These are phyloP conservation scores for Inga laurina DNA, from an alignment of 306 rosid species.

Conservation along the genomic window DNA sequence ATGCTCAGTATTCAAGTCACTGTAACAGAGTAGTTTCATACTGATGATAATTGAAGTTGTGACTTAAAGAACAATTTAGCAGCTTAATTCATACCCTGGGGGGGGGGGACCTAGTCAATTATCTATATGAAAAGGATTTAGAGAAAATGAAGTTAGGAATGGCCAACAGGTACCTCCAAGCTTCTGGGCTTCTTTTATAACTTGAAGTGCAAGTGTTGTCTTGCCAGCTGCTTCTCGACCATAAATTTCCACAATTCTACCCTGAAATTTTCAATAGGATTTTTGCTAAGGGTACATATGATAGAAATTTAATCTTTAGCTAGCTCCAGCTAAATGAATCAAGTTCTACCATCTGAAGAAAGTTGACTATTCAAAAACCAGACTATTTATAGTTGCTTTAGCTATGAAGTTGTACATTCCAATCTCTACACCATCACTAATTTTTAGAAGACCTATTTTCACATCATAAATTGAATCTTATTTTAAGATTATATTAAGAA, in stretches of 20 bases:
- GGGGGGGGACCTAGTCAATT: background rate
- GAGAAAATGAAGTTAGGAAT: background rate
- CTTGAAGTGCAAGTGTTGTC: slow-evolving; percentile 87
- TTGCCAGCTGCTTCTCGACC: slow-evolving; percentile 91
- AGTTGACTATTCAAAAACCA: slow-evolving; percentile 20
- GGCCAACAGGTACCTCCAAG: slow-evolving; percentile 60
- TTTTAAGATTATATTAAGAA: background rate
- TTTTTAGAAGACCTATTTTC: background rate
- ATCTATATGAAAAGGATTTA: slow-evolving; percentile 11
- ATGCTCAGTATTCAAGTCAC: background rate
- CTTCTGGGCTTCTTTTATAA: slow-evolving; percentile 88
- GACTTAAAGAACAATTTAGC: background rate
- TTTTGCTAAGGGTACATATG: slow-evolving; percentile 5
- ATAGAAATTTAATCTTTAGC: slow-evolving; percentile 8
- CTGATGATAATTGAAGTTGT: background rate
- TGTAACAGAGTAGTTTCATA: background rate
- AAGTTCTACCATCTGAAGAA: slow-evolving; percentile 3
- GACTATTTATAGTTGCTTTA: slow-evolving; percentile 18
- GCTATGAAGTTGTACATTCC: background rate
- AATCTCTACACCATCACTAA: background rate
- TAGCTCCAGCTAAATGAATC: slow-evolving; percentile 6
- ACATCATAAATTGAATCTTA: background rate
- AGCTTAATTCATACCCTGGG: background rate
- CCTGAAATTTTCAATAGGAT: slow-evolving; percentile 46
- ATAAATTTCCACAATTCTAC: slow-evolving; percentile 87